Percentiles rank a stretch among this genome's conserved stretches.
These are phyloP conservation scores for Boletus sp. DNA, from an alignment of 768 basidiomycete species.

Conservation along the genomic window DNA sequence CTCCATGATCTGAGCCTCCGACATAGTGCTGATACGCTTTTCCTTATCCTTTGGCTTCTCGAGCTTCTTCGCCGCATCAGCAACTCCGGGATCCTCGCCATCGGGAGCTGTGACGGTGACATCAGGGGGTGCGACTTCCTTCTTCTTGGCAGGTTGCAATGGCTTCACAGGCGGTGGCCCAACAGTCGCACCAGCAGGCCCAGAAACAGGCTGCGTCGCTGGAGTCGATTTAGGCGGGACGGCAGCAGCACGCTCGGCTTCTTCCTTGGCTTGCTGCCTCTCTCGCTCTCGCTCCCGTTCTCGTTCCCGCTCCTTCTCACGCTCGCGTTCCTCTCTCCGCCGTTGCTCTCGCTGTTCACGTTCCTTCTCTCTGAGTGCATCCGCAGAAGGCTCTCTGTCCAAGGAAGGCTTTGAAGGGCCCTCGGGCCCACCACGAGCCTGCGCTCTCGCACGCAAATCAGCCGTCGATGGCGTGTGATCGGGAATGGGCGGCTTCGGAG, in stretches of 20 bases:
- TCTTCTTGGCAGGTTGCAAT: slow-evolving; percentile 72
- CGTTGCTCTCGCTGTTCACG: slow-evolving; percentile 39
- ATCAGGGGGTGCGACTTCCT: slow-evolving; percentile 31
- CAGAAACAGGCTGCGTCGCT: slow-evolving; percentile 44
- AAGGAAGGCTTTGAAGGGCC: slow-evolving; percentile 31
- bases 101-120: slow-evolving; percentile 56
- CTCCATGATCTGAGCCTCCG: slow-evolving; percentile 97
- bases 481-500: slow-evolving; percentile 39
- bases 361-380: slow-evolving; percentile 35
- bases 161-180: slow-evolving; percentile 71
- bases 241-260: slow-evolving; percentile 39
- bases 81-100: slow-evolving; percentile 46
- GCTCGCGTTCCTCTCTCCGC: slow-evolving; percentile 36
- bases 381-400: slow-evolving; percentile 42
- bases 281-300: slow-evolving; percentile 27
- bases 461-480: slow-evolving; percentile 61
- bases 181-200: slow-evolving; percentile 48
- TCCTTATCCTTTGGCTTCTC: slow-evolving; percentile 59
- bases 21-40: slow-evolving; percentile 93
- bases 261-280: slow-evolving; percentile 29
- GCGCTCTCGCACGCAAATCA: slow-evolving; percentile 64
- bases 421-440: slow-evolving; percentile 52
- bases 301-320: slow-evolving; percentile 27
- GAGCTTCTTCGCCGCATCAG: slow-evolving; percentile 70
- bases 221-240: slow-evolving; percentile 44